Evolutionary conservation across 2,329 filamentous ascomycete genomes (phyloP).

Genomic region (Neofusicoccum sp.): DNA sequence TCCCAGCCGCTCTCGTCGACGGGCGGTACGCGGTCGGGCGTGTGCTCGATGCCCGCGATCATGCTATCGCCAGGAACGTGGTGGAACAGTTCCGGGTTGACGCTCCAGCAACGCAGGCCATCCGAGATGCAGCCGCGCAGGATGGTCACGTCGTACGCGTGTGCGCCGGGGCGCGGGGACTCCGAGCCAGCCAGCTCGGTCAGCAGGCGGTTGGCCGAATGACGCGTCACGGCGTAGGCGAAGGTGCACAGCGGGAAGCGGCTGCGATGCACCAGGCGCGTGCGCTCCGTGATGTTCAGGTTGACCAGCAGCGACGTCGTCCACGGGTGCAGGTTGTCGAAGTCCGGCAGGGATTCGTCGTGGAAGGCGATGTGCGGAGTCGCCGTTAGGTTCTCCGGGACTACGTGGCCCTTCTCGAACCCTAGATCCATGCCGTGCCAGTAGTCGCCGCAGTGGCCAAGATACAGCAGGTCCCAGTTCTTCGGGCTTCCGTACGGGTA

Average conservation of each 20-base stretch:
- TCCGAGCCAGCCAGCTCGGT: constrained; percentile 37
- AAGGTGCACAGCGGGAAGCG: constrained; percentile 50
- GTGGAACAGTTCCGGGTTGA: constrained; percentile 50
- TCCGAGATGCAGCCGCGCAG: constrained; percentile 40
- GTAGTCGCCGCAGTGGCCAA: constrained; percentile 50
- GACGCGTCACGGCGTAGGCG: constrained; percentile 46
- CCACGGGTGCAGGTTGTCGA: constrained; percentile 43
- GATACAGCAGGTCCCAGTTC: constrained; percentile 48
- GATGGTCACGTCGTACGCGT: constrained; percentile 47
- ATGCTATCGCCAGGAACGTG: constrained; percentile 45
- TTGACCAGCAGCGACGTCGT: constrained; percentile 41
- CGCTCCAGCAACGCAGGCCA: constrained; percentile 46
- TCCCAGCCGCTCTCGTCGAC: constrained; percentile 38
- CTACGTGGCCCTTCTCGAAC: constrained; percentile 24
- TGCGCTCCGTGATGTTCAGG: constrained; percentile 39
- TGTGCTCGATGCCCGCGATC: constrained; percentile 39
- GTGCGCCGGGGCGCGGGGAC: constrained; percentile 25
- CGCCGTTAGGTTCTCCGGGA: constrained; percentile 34
- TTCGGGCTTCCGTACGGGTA: constrained; percentile 45
- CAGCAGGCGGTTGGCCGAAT: constrained; percentile 42
- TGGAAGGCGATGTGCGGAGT: constrained; percentile 39
- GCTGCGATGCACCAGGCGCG: constrained; percentile 44
- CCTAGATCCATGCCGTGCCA: constrained; percentile 34
- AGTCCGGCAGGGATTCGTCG: constrained; percentile 41
- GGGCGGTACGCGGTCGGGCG: constrained; percentile 34